Conservation (phyloP, 495 filamentous ascomycete genomes). For the Hyaloscypha finlandica region DNA sequence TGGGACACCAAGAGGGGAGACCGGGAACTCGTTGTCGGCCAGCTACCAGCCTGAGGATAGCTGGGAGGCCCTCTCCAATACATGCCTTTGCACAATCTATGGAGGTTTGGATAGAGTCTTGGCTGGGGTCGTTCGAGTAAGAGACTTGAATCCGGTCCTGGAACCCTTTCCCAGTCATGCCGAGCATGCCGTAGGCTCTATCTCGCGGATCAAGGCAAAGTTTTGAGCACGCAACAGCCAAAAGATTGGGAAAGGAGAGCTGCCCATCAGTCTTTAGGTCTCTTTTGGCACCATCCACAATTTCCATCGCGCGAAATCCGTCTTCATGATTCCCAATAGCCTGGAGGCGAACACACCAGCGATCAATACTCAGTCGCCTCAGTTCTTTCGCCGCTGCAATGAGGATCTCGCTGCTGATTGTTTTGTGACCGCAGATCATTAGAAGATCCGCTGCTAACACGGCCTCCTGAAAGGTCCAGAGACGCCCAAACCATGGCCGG, state of each 20-base stretch:
- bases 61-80: neutral
- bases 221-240: neutral
- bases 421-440: constrained; percentile 20
- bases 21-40: neutral
- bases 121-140: neutral
- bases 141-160: neutral
- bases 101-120: neutral
- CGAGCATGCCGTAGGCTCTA: constrained; percentile 1
- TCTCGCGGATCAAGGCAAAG: neutral
- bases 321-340: too few species aligned
- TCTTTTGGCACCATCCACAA: too few species aligned
- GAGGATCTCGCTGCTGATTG: constrained; percentile 2
- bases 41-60: neutral
- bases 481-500: constrained; percentile 24
- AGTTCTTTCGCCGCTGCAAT: neutral
- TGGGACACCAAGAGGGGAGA: constrained; percentile 4
- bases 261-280: too few species aligned
- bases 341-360: too few species aligned
- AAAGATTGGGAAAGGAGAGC: too few species aligned
- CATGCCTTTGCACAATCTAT: constrained; percentile 9
- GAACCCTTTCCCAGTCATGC: neutral
- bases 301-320: too few species aligned
- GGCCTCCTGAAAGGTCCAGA: constrained; percentile 31
- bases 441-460: constrained; percentile 11
- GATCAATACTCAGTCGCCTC: too few species aligned